These are phyloP conservation scores for Cornus kousa DNA, from an alignment of 148 eudicot species.

Conservation along the genomic window DNA sequence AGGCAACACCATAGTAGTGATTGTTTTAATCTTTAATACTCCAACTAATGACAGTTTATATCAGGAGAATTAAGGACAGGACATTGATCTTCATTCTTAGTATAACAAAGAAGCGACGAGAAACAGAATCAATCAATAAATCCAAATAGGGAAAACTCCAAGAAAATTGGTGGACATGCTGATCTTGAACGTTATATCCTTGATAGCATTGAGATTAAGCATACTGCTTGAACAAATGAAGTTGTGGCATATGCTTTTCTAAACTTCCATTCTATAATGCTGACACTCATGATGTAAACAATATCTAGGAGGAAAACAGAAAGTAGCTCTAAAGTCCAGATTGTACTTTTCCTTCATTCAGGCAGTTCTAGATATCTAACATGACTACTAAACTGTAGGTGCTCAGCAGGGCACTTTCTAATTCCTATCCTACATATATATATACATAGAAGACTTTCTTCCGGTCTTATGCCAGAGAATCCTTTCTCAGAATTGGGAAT, in stretches of 20 bases:
- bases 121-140: too few relatives aligned
- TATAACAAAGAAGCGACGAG: too few relatives aligned
- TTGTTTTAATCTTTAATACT: too few relatives aligned
- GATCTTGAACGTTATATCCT: neutral
- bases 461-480: neutral
- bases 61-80: too few relatives aligned
- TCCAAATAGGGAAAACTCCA: neutral
- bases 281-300: too few relatives aligned
- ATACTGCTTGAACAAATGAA: neutral
- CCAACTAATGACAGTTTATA: too few relatives aligned
- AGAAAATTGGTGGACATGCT: neutral
- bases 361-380: neutral
- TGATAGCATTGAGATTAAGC: neutral
- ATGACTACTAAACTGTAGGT: neutral
- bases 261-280: too few relatives aligned
- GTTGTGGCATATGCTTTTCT: neutral
- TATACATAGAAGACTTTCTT: neutral
- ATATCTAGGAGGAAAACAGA: neutral
- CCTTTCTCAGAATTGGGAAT: neutral
- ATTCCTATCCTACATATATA: neutral
- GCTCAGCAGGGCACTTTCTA: too few relatives aligned
- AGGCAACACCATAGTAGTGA: too few relatives aligned
- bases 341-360: neutral
- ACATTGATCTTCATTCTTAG: too few relatives aligned
- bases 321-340: neutral